Evolutionary conservation across 2,329 filamentous ascomycete genomes (phyloP), one percentile per base, ranked within the genome.

Genomic region (Pseudocercospora macadamiae): DNA sequence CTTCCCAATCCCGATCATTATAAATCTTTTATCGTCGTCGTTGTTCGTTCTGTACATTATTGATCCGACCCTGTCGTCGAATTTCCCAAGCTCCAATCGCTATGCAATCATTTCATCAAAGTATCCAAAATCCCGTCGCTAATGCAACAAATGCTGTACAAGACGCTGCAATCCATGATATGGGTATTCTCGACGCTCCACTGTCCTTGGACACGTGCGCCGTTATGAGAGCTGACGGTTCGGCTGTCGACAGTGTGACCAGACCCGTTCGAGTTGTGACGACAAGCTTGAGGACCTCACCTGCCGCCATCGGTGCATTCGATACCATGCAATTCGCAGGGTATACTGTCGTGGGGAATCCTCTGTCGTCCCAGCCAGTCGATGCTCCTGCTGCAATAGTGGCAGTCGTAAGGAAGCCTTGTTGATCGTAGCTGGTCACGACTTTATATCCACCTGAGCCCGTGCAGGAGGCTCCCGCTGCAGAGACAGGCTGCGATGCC

Each of bases 351-450:
- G 79, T 75, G 28, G 76, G 70, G 58, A 80, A 80, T 3, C 80
- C 80, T 57, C 76, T 71, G 25, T 75, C 69, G 64, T 82, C 75
- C 67, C 78, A 82, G 45, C 73, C 76, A 56, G 75, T 78, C 5
- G 73, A 62, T 7, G 73, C 65, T 19, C 75, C 76, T 10, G 72
- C 70, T 16, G 72, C 63, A 18, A 76, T 68, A 4, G 77, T 79
- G 57, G 75, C 73, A 1, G 80, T 76, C 1, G 79, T 82, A 25
- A 76, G 74, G 68, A 83, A 83, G 30, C 81, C 80, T 63, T 76
- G 75, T 28, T 80, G 69, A 66, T 83, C 74, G 66, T 76, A 83
- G 12, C 74, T 70, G 5, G 79, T 82, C 47, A 78, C 70, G 18
- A 75, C 70, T 61, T 81, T 76, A 82, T 69, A 76, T 36, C 62